Evolutionary conservation across 768 basidiomycete species (phyloP).

Genomic region (Termitomyces sp.): DNA sequence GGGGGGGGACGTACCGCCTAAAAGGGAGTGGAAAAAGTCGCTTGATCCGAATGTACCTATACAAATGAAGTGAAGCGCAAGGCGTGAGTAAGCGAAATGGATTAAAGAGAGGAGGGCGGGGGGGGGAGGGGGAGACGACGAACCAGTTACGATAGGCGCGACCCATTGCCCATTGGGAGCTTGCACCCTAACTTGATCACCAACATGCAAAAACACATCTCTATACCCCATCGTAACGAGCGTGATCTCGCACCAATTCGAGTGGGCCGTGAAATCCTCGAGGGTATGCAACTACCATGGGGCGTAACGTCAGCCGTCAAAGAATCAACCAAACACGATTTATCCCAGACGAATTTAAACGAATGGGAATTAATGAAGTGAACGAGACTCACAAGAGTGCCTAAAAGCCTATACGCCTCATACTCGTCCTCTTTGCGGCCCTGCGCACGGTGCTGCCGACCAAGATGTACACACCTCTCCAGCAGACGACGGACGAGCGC

Average conservation of each 20-base stretch:
- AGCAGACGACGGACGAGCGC: constrained; percentile 70
- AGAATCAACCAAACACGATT: no score
- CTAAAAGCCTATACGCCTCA: constrained; percentile 77
- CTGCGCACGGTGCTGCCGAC: constrained; percentile 54
- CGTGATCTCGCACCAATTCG: constrained; percentile 84
- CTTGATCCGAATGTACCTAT: constrained; percentile 69
- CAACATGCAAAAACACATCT: constrained; percentile 84
- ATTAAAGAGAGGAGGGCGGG: no score
- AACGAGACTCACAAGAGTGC: constrained; percentile 44
- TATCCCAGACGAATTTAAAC: no score
- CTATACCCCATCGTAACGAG: constrained; percentile 69
- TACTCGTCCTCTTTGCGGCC: constrained; percentile 66
- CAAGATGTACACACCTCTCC: constrained; percentile 74
- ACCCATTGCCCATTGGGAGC: constrained; percentile 73
- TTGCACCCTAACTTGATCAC: constrained; percentile 69
- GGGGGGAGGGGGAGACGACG: not conserved
- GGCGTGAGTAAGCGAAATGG: not conserved
- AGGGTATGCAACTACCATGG: constrained; percentile 68
- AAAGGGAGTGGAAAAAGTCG: constrained; percentile 74
- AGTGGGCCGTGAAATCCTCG: constrained; percentile 87
- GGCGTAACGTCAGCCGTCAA: no score
- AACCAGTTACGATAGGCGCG: constrained; percentile 78
- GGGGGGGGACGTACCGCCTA: constrained; percentile 43
- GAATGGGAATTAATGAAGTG: no score
- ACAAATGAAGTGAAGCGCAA: no score